Conservation (phyloP, 306 rosid species). For the Lotus japonicus region DNA sequence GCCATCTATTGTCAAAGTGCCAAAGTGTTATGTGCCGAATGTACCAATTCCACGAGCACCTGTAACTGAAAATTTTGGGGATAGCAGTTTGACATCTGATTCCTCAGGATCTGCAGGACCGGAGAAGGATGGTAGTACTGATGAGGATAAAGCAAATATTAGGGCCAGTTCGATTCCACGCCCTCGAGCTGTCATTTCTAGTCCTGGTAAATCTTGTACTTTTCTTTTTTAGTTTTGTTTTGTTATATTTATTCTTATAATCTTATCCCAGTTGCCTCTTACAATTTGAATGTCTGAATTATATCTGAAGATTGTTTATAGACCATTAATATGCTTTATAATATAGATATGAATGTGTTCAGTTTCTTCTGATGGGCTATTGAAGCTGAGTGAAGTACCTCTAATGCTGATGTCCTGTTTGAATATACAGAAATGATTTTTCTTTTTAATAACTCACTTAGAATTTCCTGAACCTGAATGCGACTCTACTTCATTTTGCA, state of each 20-base stretch:
- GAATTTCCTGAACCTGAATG: not conserved
- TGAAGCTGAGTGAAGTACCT: not conserved
- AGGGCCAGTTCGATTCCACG: conserved; percentile 58
- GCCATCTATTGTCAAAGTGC: conserved; percentile 37
- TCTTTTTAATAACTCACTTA: not conserved
- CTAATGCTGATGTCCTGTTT: not conserved
- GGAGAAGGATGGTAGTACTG: conserved; percentile 33
- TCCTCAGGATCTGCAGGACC: conserved; percentile 26
- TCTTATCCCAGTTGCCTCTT: not conserved
- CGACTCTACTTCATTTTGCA: not conserved
- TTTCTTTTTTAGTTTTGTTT: not conserved
- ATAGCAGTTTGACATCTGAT: conserved; percentile 23
- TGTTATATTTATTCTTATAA: conserved; percentile 1
- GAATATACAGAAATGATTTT: not conserved
- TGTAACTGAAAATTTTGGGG: conserved; percentile 35
- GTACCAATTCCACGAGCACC: conserved; percentile 34
- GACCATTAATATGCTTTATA: not conserved
- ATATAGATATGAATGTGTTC: not conserved
- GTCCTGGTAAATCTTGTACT: conserved; percentile 55
- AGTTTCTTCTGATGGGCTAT: conserved; percentile 4
- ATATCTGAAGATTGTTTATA: not conserved
- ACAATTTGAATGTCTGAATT: not conserved
- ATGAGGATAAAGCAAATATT: conserved; percentile 43
- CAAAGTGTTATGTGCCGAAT: conserved; percentile 37
- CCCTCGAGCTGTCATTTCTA: conserved; percentile 87